phyloP scores from a whole-genome alignment of 768 basidiomycete genomes.

The Russula compacta region DNA sequence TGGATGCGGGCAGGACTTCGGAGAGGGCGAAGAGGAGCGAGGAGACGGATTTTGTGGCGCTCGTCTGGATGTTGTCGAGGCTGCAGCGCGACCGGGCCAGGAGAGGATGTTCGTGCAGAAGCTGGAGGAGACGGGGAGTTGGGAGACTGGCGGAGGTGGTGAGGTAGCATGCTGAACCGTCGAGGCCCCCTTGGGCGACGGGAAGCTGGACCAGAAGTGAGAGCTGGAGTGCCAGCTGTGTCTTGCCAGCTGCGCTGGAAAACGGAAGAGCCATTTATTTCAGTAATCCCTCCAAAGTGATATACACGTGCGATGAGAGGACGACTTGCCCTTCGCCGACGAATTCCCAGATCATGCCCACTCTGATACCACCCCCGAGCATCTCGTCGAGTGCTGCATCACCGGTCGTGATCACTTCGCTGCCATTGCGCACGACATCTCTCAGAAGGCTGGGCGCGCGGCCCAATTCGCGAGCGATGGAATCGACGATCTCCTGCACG shows the following conservation, averaged over 20 bases:
- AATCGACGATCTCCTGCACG: constrained; percentile 41
- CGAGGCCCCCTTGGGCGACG: constrained; percentile 42
- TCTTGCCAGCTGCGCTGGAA: constrained; percentile 85
- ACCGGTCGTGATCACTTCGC: constrained; percentile 61
- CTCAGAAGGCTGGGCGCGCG: constrained; percentile 36
- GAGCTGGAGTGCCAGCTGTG: constrained; percentile 81
- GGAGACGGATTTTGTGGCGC: constrained; percentile 45
- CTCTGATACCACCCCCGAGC: constrained; percentile 71
- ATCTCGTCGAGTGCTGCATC: constrained; percentile 57
- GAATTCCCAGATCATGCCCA: constrained; percentile 81
- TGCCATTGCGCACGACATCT: constrained; percentile 29
- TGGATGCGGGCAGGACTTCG: constrained; percentile 43
- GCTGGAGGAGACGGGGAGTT: constrained; percentile 58
- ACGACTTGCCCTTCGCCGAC: constrained; percentile 73
- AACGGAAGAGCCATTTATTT: background rate
- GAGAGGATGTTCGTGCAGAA: constrained; percentile 42
- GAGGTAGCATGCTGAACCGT: constrained; percentile 67
- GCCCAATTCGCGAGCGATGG: constrained; percentile 37
- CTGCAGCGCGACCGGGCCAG: constrained; percentile 36
- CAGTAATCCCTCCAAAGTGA: background rate
- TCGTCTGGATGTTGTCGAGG: constrained; percentile 53
- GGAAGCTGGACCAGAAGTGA: constrained; percentile 73
- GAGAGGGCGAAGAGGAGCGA: constrained; percentile 48
- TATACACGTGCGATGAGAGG: background rate
- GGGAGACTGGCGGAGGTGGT: constrained; percentile 64